Evolutionary conservation across 2,329 filamentous ascomycete species (phyloP), one percentile per base, ranked within the genome.

Genomic region (Didymella lethalis): DNA sequence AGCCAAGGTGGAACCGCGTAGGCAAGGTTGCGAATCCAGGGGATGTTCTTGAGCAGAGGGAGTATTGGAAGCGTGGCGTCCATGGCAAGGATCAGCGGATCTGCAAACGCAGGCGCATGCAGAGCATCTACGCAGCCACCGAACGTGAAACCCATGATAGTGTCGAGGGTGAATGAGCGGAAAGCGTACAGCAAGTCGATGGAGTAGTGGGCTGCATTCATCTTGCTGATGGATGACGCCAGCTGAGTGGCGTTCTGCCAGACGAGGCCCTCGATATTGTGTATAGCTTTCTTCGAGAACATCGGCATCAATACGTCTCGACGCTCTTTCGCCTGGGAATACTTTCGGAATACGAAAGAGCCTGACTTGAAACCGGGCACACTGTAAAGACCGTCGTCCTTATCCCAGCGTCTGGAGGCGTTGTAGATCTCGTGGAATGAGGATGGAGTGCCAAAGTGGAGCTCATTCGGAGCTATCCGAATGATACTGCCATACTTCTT

Each of bases 401-500:
- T 49, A 7, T 40, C 47, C 47, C 47, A 49, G 2, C 47, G 32
- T 25, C 40, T 49, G 32, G 47, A 49, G 7, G n/a, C 47, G 7
- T 40, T 40, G 25, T 49, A 49, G 16, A 49, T 49, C 32, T 49
- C 32, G 47, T 49, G 47, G n/a, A 49, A 49, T 2, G 47, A 38
- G 31, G 47, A 40, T 14, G 47, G 47, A 10, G 18, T 49, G 3
- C 47, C 47, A 8, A 49, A 49, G 23, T 49, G 47, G 12, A 79
- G 53, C 52, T 80, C 75, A 48, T 77, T 73, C 0, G 78, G 78
- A 1, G 71, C 69, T 28, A 79, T 62, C 8, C 78, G 72, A 3
- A 80, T 74, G 2, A 78, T 73, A 2, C 73, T 65, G 36, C 78
- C 78, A 59, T 77, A 78, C 52, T 71, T 63, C 23, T 71, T 54